phyloP scores from a whole-genome alignment of 805 yeast species.

The Candida sithepensis region DNA sequence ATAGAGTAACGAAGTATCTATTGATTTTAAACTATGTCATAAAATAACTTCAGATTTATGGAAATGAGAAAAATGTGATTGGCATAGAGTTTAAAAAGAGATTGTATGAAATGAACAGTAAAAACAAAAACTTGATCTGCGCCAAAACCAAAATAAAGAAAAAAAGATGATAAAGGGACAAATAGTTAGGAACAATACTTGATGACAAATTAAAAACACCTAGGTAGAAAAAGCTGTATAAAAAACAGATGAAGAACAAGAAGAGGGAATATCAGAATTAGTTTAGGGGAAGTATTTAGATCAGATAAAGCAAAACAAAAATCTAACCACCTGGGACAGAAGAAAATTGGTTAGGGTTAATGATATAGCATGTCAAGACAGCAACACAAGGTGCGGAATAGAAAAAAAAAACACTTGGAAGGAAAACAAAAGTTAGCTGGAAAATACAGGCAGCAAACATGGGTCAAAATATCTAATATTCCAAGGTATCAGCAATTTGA shows the following conservation, averaged over 20 bases:
- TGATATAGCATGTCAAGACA: background rate
- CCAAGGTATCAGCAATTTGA: slow-evolving; percentile 11
- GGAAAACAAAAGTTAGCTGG: background rate
- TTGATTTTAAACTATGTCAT: background rate
- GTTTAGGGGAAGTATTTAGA: background rate
- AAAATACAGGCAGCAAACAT: background rate
- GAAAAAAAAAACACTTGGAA: background rate
- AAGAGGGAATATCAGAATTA: background rate
- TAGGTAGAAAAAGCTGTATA: background rate
- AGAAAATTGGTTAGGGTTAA: background rate
- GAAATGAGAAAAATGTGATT: background rate
- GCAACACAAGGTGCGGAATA: background rate
- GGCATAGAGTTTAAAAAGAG: background rate
- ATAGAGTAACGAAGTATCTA: background rate
- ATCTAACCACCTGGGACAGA: background rate
- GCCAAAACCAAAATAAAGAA: background rate
- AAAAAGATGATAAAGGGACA: background rate
- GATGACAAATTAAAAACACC: background rate
- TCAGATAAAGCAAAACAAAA: background rate
- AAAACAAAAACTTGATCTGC: background rate
- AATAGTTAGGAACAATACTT: background rate
- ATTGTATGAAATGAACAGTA: background rate
- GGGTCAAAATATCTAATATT: background rate
- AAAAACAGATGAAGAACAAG: background rate
- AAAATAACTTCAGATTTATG: background rate